Conservation (phyloP, 2,329 filamentous ascomycete genomes). For the Botrytis deweyae region DNA sequence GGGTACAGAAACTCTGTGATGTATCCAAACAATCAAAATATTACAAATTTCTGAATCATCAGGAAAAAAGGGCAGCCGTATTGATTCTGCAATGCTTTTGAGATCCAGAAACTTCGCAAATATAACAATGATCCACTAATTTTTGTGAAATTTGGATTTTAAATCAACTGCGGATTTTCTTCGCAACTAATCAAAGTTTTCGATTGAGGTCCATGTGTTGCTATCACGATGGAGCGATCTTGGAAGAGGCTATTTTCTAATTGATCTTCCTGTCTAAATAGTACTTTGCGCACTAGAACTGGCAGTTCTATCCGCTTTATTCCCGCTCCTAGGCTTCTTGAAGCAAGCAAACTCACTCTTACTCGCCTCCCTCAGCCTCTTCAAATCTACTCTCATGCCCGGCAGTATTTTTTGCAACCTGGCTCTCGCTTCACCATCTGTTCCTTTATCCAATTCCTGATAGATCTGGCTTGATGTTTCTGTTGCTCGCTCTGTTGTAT, state of each 20-base stretch:
- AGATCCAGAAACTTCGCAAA: not conserved
- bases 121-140: too few relatives aligned
- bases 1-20: not conserved
- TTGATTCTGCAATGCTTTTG: not conserved
- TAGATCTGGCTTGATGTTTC: slow-evolving; percentile 89
- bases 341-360: slow-evolving; percentile 88
- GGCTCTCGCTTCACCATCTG: slow-evolving; percentile 80
- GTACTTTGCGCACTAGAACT: slow-evolving; percentile 8
- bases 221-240: not conserved
- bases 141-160: not conserved
- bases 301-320: slow-evolving; percentile 18
- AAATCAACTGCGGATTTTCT: not conserved
- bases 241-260: not conserved
- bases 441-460: slow-evolving; percentile 82
- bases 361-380: slow-evolving; percentile 76
- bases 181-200: not conserved
- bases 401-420: slow-evolving; percentile 82
- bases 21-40: not conserved
- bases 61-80: not conserved
- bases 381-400: slow-evolving; percentile 84
- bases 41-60: not conserved
- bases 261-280: not conserved
- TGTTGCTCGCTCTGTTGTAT: slow-evolving; percentile 78
- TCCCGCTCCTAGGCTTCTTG: slow-evolving; percentile 49
- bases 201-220: not conserved